Base-by-base conservation (phyloP, 1,284 basidiomycete species). In the Psilocybe mexicana region DNA sequence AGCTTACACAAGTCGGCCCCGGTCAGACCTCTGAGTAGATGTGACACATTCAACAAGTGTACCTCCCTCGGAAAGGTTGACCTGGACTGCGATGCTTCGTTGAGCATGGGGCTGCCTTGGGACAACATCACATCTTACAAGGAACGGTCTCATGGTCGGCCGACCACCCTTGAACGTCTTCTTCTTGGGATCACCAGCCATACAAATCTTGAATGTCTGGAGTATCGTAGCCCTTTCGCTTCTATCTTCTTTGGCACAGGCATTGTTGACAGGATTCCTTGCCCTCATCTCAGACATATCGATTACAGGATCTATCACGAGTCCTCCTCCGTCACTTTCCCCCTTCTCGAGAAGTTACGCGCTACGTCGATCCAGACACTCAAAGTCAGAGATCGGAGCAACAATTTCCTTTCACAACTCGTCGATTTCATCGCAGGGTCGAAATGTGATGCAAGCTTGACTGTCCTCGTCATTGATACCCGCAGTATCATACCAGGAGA, bases 91-190 rank as follows among this genome's bases (percentile, higher is more conserved):
- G 28, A 6, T 3, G 3, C n/a, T 2, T 25, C 44, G 11, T 14
- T 38, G 6, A 23, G n/a, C 14, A 4, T 58, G 4, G 28, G n/a
- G 26, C 30, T 58, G 4, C 57, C 57, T 26, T 58, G 57, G 57
- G n/a, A 30, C 7, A 25, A 54, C 6, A 26, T 58, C 10, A 58
- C 52, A 7, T 43, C 24, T 24, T 58, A 58, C 24, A 58, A 49
- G 23, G 33, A 54, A 26, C 50, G 51, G 8, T 58, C 44, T 11
- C 33, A 42, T 33, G 11, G 26, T 8, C 6, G 8, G 26, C 7
- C 45, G 38, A 3, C 23, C 50, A 14, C 46, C 44, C 11, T 12
- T 58, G 23, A 4, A 40, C 23, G 6, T 33, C 33, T 58, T 23
- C 30, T 58, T 6, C 23, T 4, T 18, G 18, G 18, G 18, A 18